Conservation (phyloP, 176 grass and related monocot species). For the Pharus latifolius region DNA sequence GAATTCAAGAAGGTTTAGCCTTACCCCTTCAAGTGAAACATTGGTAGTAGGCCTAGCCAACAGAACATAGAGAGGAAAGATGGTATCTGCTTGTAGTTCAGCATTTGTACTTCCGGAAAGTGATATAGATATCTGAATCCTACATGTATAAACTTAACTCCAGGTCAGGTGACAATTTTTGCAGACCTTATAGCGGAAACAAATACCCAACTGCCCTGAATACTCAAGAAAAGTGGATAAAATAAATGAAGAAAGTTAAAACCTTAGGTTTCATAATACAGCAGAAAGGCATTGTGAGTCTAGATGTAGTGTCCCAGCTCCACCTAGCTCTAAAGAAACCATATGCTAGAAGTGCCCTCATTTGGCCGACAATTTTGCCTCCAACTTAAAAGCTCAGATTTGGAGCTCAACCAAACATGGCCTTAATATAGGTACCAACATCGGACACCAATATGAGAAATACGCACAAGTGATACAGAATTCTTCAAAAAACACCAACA, state of each 20-base stretch:
- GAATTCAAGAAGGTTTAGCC: background rate
- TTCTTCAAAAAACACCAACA: background rate
- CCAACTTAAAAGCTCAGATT: background rate
- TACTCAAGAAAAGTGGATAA: too few relatives aligned
- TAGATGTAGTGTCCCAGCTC: too few relatives aligned
- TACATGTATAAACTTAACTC: conserved; percentile 22
- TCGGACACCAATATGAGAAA: background rate
- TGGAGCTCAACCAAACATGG: background rate
- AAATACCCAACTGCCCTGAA: too few relatives aligned
- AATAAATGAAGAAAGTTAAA: too few relatives aligned
- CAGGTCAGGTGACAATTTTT: background rate
- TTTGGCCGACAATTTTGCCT: too few relatives aligned
- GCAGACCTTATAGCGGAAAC: too few relatives aligned
- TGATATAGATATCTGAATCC: conserved; percentile 67
- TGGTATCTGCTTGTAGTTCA: conserved; percentile 29
- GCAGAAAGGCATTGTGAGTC: too few relatives aligned
- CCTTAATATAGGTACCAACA: background rate
- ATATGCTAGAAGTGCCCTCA: too few relatives aligned
- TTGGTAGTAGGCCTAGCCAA: conserved; percentile 42
- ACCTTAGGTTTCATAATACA: too few relatives aligned
- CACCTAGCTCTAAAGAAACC: too few relatives aligned
- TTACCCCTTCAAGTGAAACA: conserved; percentile 42
- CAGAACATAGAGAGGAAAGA: conserved; percentile 78
- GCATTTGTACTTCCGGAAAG: conserved; percentile 35
- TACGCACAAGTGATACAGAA: background rate